Evolutionary conservation across 1,284 basidiomycete species (phyloP).

Genomic region (Ustilago loliicola): DNA sequence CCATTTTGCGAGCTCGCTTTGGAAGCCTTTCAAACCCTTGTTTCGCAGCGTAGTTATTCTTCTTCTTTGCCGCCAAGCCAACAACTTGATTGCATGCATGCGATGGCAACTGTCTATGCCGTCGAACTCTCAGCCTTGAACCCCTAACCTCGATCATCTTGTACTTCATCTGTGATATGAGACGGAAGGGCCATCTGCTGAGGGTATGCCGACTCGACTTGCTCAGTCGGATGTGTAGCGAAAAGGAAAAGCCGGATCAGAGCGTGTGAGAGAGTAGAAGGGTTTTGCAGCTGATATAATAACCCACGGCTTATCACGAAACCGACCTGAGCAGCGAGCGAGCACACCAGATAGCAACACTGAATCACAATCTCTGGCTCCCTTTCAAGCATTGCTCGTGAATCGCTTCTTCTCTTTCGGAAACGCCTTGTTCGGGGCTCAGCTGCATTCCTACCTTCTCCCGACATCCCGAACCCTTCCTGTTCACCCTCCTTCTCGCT

Average conservation of each 20-base stretch:
- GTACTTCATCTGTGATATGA: not conserved
- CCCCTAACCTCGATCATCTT: not conserved
- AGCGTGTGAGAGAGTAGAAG: not conserved
- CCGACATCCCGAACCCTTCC: constrained; percentile 20
- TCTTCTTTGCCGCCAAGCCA: constrained; percentile 8
- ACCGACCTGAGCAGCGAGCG: too few relatives aligned
- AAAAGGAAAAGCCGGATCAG: not conserved
- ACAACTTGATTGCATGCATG: not conserved
- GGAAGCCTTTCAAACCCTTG: not conserved
- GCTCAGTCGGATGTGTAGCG: not conserved
- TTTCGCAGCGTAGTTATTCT: too few relatives aligned
- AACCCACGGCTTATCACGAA: constrained; percentile 1
- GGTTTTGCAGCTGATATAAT: not conserved
- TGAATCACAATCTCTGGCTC: not conserved
- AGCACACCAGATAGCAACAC: constrained; percentile 8
- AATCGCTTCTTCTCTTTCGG: not conserved
- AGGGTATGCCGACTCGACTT: not conserved
- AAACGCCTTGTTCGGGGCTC: not conserved
- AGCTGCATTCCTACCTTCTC: not conserved
- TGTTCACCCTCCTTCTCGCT: not conserved
- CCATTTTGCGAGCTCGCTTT: not conserved
- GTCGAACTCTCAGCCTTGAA: not conserved
- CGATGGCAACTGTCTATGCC: too few relatives aligned
- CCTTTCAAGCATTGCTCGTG: not conserved
- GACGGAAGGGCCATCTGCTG: not conserved